phyloP scores from a whole-genome alignment of 192 early-diverging fungal species.

The Linnemannia schmuckeri region DNA sequence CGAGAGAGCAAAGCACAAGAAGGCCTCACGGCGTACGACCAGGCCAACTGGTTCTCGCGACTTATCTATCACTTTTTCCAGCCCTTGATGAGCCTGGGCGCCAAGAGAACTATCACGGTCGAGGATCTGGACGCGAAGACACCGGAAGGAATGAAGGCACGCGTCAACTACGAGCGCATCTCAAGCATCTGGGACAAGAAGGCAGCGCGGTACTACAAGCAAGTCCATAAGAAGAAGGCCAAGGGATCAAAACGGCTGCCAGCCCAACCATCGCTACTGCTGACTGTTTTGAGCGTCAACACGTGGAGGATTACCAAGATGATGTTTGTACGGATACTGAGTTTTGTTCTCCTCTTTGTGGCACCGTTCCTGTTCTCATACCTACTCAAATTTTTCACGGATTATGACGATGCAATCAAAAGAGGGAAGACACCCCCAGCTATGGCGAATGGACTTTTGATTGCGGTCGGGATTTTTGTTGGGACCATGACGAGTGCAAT shows the following conservation, averaged over 20 bases:
- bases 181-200: slow-evolving; percentile 21
- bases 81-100: slow-evolving; percentile 82
- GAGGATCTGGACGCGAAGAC: slow-evolving; percentile 68
- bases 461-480: slow-evolving; percentile 41
- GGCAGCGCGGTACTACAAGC: background rate
- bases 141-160: slow-evolving; percentile 10
- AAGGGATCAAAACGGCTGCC: background rate
- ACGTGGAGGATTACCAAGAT: slow-evolving; percentile 12
- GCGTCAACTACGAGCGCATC: slow-evolving; percentile 25
- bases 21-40: slow-evolving; percentile 24
- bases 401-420: slow-evolving; percentile 44
- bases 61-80: slow-evolving; percentile 90
- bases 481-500: slow-evolving; percentile 25
- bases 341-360: slow-evolving; percentile 30
- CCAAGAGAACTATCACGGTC: slow-evolving; percentile 71
- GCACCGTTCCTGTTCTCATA: slow-evolving; percentile 32
- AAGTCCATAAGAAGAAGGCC: background rate
- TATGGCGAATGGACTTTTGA: slow-evolving; percentile 11
- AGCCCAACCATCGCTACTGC: slow-evolving; percentile 22
- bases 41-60: slow-evolving; percentile 84
- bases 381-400: slow-evolving; percentile 36
- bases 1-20: slow-evolving; percentile 32
- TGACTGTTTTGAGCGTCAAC: slow-evolving; percentile 28
- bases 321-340: slow-evolving; percentile 26
- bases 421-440: slow-evolving; percentile 28